Evolutionary conservation across 2,329 filamentous ascomycete genomes (phyloP), one percentile per base, ranked within the genome.

Genomic region (Cadophora malorum): DNA sequence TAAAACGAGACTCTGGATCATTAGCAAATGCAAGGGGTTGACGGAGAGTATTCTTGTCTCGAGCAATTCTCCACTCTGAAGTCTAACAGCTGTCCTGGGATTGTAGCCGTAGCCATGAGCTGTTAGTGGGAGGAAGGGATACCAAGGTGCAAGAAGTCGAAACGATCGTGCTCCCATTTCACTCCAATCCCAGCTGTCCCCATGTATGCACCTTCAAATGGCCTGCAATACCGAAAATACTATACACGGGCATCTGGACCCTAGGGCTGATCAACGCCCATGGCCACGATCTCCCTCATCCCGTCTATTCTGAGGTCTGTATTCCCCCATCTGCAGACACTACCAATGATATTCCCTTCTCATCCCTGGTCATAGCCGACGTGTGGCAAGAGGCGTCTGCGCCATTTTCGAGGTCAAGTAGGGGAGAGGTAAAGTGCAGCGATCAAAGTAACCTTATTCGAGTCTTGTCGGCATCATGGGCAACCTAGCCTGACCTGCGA

Each of bases 31-130:
- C 63, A 69, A 67, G 69, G 69, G 67, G 58, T 28, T 53, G 60
- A 50, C 67, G 65, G 61, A 55, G 61, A 50, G 41, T 62, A 50
- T 64, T 61, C 55, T 49, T 69, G 67, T 69, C 60, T 71, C 55
- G 67, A 66, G 50, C 49, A 63, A 50, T 50, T 53, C 41, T 28
- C 63, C 38, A 55, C 58, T 58, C 9, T 33, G 25, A 59, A 41
- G 9, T 16, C 38, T 31, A 55, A 28, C 23, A 59, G 14, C 41
- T 52, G 60, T 33, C 33, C 55, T 21, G 31, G 31, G n/a, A n/a
- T 38, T 38, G 21, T 38, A 38, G 33, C 28, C 16, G 55, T 58
- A 19, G 35, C 21, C 4, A 49, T 49, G 45, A 7, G 7, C 3
- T 59, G 23, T 23, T 21, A 25, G 52, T 33, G 52, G 53, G 41